Base-by-base conservation (phyloP, 2,329 filamentous ascomycete species). In the Penicillium sp. region DNA sequence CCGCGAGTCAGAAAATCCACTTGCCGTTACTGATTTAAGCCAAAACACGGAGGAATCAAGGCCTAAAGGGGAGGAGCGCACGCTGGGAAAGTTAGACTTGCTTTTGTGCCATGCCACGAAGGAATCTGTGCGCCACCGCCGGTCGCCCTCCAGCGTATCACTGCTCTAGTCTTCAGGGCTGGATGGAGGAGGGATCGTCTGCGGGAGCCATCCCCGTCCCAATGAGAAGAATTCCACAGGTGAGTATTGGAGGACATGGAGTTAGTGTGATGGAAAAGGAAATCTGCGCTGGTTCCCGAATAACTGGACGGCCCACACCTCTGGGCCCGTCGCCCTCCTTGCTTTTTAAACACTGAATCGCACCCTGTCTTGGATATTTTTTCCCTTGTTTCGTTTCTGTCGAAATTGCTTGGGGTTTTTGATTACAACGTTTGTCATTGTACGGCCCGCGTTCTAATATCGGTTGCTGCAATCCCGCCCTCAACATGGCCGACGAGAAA, bases 161-260 rank as follows among this genome's bases (percentile, higher is more conserved):
- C 23, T 9, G 36, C n/a, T 26, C 3, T 13, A 2, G 9, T 39
- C 20, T 7, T 8, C 17, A 9, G 13, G n/a, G 36, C 36, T 40
- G 24, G 36, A 40, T 40, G 36, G 3, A 40, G 36, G 36, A 40
- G 36, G 36, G 36, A 40, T 40, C 36, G 36, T 20, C 36, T 26
- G 18, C 21, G 12, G 36, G 21, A 24, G 24, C 2, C 36, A 17
- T 21, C 20, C n/a, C 36, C 20, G 36, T 40, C 17, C 36, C 36
- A 40, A 10, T 40, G 21, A 26, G 26, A 26, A 40, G 18, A 40
- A 24, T 24, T 40, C 21, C 13, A 40, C 30, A n/a, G 13, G 30
- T 33, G 30, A 9, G 15, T n/a, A 12, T 15, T 33, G 30, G 30
- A 33, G 30, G 13, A 33, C 30, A 33, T 17, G 30, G 30, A 6